phyloP scores from a whole-genome alignment of 768 basidiomycete species.

The Lactifluus echinatus region DNA sequence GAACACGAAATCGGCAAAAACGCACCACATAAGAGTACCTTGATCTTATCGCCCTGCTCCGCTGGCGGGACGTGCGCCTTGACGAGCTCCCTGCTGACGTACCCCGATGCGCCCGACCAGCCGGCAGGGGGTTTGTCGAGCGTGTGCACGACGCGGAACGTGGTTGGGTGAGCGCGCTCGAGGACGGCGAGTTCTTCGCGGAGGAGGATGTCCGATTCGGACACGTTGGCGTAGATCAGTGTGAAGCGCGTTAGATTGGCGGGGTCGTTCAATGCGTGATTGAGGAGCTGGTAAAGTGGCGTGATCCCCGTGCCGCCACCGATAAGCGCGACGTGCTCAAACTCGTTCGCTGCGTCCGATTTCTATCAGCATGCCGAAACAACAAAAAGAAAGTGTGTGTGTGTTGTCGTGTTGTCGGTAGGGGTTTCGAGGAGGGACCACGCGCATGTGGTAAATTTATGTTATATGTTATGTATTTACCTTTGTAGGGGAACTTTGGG shows the following conservation, averaged over 20 bases:
- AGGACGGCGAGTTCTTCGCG: slow-evolving; percentile 66
- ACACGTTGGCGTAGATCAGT: slow-evolving; percentile 83
- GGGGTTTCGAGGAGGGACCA: too few relatives aligned
- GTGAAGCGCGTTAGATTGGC: slow-evolving; percentile 92
- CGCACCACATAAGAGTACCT: slow-evolving; percentile 84
- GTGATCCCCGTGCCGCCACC: slow-evolving; percentile 94
- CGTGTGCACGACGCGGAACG: slow-evolving; percentile 76
- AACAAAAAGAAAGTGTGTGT: too few relatives aligned
- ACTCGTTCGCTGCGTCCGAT: slow-evolving; percentile 55
- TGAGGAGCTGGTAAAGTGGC: slow-evolving; percentile 75
- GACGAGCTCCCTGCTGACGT: slow-evolving; percentile 62
- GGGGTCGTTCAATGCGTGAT: slow-evolving; percentile 62
- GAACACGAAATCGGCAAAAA: not conserved
- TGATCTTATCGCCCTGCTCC: slow-evolving; percentile 64
- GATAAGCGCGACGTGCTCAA: slow-evolving; percentile 80
- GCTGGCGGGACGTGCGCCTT: slow-evolving; percentile 63
- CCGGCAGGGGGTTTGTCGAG: slow-evolving; percentile 69
- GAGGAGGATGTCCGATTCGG: slow-evolving; percentile 85
- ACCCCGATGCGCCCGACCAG: slow-evolving; percentile 69
- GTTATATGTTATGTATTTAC: slow-evolving; percentile 30
- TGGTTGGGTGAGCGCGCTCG: slow-evolving; percentile 58
- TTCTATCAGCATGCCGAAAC: not conserved
- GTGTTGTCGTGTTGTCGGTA: too few relatives aligned
- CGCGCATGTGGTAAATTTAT: too few relatives aligned
- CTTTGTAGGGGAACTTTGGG: slow-evolving; percentile 77